Evolutionary conservation across 495 filamentous ascomycete genomes (phyloP).

Genomic region (Astrothelium macrocarpum): DNA sequence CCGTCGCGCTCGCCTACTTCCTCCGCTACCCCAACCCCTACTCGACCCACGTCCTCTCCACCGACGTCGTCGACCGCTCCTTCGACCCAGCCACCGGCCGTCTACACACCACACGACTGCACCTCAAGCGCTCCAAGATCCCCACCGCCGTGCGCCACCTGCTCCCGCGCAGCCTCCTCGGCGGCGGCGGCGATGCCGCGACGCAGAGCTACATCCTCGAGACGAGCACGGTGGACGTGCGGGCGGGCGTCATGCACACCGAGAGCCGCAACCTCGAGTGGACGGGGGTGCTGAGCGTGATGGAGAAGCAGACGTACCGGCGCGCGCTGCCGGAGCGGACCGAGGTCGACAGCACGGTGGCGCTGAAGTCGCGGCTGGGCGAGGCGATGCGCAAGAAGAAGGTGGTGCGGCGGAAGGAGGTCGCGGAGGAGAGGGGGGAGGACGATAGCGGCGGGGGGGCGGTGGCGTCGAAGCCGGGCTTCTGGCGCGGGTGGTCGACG

Average conservation of each 20-base stretch:
- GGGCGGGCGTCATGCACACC: constrained; percentile 62
- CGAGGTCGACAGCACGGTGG: constrained; percentile 73
- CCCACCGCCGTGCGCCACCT: constrained; percentile 75
- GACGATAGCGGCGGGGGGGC: constrained; percentile 33
- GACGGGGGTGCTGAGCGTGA: constrained; percentile 83
- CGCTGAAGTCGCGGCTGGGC: constrained; percentile 70
- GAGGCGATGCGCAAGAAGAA: constrained; percentile 52
- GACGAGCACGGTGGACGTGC: constrained; percentile 78
- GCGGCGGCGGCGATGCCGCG: constrained; percentile 53
- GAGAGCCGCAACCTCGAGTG: constrained; percentile 41
- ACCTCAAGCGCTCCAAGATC: constrained; percentile 87
- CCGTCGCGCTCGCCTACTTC: constrained; percentile 95
- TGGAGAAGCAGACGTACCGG: constrained; percentile 74
- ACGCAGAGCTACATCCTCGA: constrained; percentile 83
- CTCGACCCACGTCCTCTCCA: constrained; percentile 86
- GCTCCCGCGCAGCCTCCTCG: constrained; percentile 65
- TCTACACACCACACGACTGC: constrained; percentile 79
- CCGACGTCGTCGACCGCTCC: constrained; percentile 83
- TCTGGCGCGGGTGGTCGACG: constrained; percentile 66
- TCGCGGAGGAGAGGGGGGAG: constrained; percentile 33
- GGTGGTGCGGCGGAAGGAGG: constrained; percentile 32
- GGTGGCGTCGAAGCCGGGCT: constrained; percentile 43
- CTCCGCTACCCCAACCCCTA: constrained; percentile 98
- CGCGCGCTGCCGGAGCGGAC: constrained; percentile 54
- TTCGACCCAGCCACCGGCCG: constrained; percentile 71